Percentiles rank a stretch among this genome's conserved stretches.
Evolutionary conservation across 1,284 basidiomycete genomes (phyloP).

Genomic region (Naganishia liquefaciens): DNA sequence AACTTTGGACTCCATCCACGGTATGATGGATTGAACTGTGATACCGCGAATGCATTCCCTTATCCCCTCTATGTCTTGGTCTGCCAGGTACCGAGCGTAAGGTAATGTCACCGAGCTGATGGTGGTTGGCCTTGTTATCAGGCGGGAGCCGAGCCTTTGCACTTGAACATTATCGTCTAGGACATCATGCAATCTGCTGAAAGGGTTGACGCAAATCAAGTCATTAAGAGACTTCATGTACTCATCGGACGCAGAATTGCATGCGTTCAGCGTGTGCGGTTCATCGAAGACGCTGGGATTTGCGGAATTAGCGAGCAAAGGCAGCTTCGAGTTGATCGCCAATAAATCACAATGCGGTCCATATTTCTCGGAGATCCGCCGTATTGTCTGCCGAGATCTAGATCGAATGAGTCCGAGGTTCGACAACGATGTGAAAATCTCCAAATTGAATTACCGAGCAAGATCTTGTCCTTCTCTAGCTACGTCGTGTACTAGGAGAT

Average conservation of each 20-base stretch:
- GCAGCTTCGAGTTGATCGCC: conserved; percentile 48
- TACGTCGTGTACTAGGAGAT: conserved; percentile 54
- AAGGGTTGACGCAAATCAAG: conserved; percentile 22
- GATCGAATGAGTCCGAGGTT: not conserved
- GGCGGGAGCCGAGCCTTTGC: not conserved
- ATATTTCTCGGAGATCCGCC: conserved; percentile 49
- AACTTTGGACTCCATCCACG: conserved; percentile 94
- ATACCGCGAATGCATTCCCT: conserved; percentile 86
- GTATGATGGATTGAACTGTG: conserved; percentile 83
- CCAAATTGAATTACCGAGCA: conserved; percentile 38
- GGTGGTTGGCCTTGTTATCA: not conserved
- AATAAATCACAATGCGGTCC: conserved; percentile 53
- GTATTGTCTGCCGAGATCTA: not conserved
- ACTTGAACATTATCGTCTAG: conserved; percentile 9
- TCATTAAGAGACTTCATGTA: conserved; percentile 15
- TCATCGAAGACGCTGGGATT: no score
- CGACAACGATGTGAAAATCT: not conserved
- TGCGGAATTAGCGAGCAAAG: no score
- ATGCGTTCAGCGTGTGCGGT: no score
- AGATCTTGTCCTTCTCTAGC: conserved; percentile 43
- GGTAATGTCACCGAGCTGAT: no score
- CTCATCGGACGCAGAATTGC: no score
- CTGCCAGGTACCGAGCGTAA: conserved; percentile 9
- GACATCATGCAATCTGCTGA: conserved; percentile 24
- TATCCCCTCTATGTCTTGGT: conserved; percentile 71